Evolutionary conservation across 73 alveolate genomes (phyloP).

Genomic region (Blepharisma japonicum): DNA sequence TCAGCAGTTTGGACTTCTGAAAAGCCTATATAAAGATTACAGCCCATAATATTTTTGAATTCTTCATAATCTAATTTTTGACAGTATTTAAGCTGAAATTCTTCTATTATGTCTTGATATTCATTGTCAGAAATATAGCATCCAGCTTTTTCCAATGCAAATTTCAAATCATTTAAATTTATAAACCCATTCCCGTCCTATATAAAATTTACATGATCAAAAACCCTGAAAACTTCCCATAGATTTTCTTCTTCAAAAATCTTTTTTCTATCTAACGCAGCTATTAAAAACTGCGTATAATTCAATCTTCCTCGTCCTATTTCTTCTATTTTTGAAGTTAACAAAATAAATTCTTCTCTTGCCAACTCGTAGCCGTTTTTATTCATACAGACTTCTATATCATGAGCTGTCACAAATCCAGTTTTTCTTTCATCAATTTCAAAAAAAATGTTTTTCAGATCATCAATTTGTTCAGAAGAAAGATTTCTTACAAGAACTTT

Average conservation of each 20-base stretch:
- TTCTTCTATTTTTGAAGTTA: too few relatives aligned
- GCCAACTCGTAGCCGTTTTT: too few relatives aligned
- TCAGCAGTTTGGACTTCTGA: too few relatives aligned
- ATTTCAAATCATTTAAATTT: neutral
- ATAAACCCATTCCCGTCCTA: neutral
- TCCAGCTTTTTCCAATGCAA: neutral
- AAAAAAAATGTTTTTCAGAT: neutral
- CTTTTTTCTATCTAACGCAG: constrained; percentile 31
- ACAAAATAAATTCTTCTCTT: too few relatives aligned
- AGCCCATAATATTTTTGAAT: too few relatives aligned
- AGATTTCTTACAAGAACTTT: constrained; percentile 4
- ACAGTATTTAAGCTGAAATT: too few relatives aligned
- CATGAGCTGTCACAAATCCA: constrained; percentile 20
- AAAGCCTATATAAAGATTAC: too few relatives aligned
- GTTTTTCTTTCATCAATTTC: neutral
- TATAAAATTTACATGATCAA: neutral
- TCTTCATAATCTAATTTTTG: too few relatives aligned
- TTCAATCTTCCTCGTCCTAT: constrained; percentile 33
- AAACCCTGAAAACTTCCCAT: constrained; percentile 29
- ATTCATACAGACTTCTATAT: neutral
- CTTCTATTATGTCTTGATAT: too few relatives aligned
- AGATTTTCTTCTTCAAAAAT: constrained; percentile 35
- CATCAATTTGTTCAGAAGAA: neutral
- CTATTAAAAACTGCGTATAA: constrained; percentile 44
- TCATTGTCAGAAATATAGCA: neutral